Evolutionary conservation across 371 early-diverging fungal species (phyloP), one percentile per base, ranked within the genome.

Genomic region (Mucor sp.): DNA sequence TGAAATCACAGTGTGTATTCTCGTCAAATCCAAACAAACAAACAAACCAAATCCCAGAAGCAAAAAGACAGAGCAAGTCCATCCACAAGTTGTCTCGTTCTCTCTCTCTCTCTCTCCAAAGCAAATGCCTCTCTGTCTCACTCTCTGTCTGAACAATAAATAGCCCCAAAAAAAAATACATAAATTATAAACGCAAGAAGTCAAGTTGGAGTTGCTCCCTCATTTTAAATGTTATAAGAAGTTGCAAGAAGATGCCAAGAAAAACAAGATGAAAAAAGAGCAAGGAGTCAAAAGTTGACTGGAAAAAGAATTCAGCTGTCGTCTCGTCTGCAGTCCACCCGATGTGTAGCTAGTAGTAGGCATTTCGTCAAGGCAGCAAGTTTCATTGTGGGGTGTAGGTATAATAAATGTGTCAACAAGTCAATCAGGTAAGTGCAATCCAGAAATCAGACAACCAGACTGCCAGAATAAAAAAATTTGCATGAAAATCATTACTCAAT

Each of bases 161-260:
- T 21, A 23, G 50, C 50, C 23, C 23, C 23, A 50, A 50, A 50
- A 50, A 50, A 50, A 50, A 25, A 50, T 25, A 50, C 50, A 50
- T 50, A 50, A 50, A 23, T 25, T 50, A 50, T 50, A 50, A 50
- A 50, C 37, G 28, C 56, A 56, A 56, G 56, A 56, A 56, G 28
- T 56, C 56, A 56, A 56, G 56, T 56, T 53, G 44, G 19, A 44
- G 19, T 17, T 44, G 19, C 44, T n/a, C 19, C 23, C 23, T n/a
- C 44, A 44, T 37, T 37, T 37, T 12, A 14, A 37, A 44, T 19
- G 19, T 44, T 2, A 50, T 50, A 50, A 50, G 21, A 50, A 44
- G 44, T 44, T 44, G 19, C 19, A 44, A 17, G 44, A 19, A 2
- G 44, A 6, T 15, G 44, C 30, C 30, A 30, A 30, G 30, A 6